phyloP scores from a whole-genome alignment of 306 rosid genomes.

The Ochetophila trinervis region DNA sequence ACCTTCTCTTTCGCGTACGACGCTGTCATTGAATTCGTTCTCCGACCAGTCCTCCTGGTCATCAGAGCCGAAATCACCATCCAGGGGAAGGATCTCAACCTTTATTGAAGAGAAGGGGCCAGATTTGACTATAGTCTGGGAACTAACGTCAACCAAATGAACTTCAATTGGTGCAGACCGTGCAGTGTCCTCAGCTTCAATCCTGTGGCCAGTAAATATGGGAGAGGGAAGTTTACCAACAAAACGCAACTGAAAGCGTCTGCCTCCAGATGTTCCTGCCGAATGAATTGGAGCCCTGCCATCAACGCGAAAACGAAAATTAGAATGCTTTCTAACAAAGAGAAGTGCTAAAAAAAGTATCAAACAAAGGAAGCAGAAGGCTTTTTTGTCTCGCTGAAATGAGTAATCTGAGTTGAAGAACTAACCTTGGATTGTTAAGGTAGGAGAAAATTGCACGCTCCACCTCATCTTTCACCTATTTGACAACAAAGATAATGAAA shows the following conservation, averaged over 20 bases:
- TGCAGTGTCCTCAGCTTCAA: conserved; percentile 27
- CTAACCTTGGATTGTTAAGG: conserved; percentile 42
- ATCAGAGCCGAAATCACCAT: conserved; percentile 42
- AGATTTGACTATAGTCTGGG: conserved; percentile 27
- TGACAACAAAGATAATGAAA: conserved; percentile 13
- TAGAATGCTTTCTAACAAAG: neutral
- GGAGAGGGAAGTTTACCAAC: conserved; percentile 26
- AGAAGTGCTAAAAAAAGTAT: neutral
- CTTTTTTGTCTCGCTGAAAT: neutral
- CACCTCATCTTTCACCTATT: conserved; percentile 54
- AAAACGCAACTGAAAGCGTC: conserved; percentile 44
- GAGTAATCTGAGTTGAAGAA: neutral
- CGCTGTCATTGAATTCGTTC: conserved; percentile 37
- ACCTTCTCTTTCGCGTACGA: conserved; percentile 44
- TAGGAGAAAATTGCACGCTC: conserved; percentile 21
- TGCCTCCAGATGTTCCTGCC: conserved; percentile 40
- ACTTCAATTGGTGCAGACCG: conserved; percentile 35
- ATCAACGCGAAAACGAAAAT: neutral
- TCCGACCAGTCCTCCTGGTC: conserved; percentile 54
- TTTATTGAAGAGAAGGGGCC: conserved; percentile 47
- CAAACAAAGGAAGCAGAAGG: neutral
- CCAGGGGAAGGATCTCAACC: conserved; percentile 45
- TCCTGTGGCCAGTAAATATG: conserved; percentile 34
- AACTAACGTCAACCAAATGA: conserved; percentile 39
- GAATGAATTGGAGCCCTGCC: conserved; percentile 29